A percentile compares a stretch with the other conserved stretches of the same genome.
Evolutionary conservation across 441 rosid species (phyloP).

Genomic region (Arabidopsis lyrata): DNA sequence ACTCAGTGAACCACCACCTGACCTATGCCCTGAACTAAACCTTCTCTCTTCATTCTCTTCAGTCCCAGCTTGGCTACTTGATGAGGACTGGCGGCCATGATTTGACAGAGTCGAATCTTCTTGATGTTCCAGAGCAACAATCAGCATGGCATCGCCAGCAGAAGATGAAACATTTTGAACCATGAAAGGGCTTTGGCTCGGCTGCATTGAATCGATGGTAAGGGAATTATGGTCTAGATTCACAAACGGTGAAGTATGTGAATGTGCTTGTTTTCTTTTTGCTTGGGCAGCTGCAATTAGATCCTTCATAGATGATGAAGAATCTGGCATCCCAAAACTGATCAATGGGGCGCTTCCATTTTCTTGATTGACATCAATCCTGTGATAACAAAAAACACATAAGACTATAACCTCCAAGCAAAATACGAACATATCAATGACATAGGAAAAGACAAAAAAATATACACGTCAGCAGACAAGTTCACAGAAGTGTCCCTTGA

Average conservation of each 20-base stretch:
- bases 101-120: conserved; percentile 62
- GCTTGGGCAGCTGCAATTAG: conserved; percentile 98
- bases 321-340: conserved; percentile 67
- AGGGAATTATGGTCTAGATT: conserved; percentile 49
- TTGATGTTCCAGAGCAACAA: conserved; percentile 55
- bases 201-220: conserved; percentile 53
- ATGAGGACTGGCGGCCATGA: conserved; percentile 55
- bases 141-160: conserved; percentile 43
- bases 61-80: conserved; percentile 54
- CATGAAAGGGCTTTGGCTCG: conserved; percentile 60
- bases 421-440: conserved; percentile 27
- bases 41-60: conserved; percentile 83
- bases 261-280: conserved; percentile 87
- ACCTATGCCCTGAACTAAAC: conserved; percentile 68
- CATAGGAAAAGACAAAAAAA: conserved; percentile 33
- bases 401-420: conserved; percentile 29
- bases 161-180: conserved; percentile 58
- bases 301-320: conserved; percentile 79
- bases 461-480: conserved; percentile 59
- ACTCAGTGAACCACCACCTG: conserved; percentile 79
- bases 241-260: conserved; percentile 50
- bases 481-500: conserved; percentile 53
- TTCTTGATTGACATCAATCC: conserved; percentile 61
- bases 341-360: conserved; percentile 51
- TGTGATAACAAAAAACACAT: conserved; percentile 44